Base-by-base conservation (phyloP, 1,284 basidiomycete genomes). In the Ceratobasidium sp. region DNA sequence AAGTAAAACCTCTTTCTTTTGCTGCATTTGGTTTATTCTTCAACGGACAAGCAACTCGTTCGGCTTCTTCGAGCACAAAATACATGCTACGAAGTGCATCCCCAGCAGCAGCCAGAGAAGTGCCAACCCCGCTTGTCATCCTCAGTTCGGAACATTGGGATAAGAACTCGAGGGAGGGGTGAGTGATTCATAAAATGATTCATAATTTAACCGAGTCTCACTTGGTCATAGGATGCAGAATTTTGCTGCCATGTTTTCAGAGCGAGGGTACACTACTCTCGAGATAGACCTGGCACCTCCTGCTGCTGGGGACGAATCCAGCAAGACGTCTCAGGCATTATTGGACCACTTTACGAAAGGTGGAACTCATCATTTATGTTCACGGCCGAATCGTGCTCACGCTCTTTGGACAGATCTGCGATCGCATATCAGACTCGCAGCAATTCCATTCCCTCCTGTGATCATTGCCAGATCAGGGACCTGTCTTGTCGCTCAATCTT, bases 391-490 rank as follows among this genome's bases (percentile, higher is more conserved):
- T 6, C n/a, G 28, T 34, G 43, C 57, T 55, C 30, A 53, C 30
- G 1, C 61, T 57, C 34, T 50, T 4, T 28, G 30, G 52, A 39
- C 23, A 67, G 76, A 78, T 12, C 76, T 82, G 16, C 70, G 76
- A 6, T 77, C 79, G 18, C 79, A 81, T 65, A 79, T 83, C 45
- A 77, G 80, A 26, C 78, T 85, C 6, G 81, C 85, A 34, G 82
- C 80, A 4, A 85, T 86, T 61, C 86, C 88, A 12, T 91, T 89
- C 76, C 85, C 89, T 0, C 89, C 89, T 0, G 83, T 91, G 50
- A 79, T 91, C 50, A 81, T 91, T 74, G 85, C 89, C 0, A 82
- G 84, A 9, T 83, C 83, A 0, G 77, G 80, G 0, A 83, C 83
- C 14, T 84, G 85, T 61, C 80, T 91, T 57, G 84, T 91, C 65